Percentiles rank a stretch among this genome's conserved stretches.
These are phyloP conservation scores for Globisporangium recalcitrans DNA, from an alignment of 352 stramenopile species.

Conservation along the genomic window DNA sequence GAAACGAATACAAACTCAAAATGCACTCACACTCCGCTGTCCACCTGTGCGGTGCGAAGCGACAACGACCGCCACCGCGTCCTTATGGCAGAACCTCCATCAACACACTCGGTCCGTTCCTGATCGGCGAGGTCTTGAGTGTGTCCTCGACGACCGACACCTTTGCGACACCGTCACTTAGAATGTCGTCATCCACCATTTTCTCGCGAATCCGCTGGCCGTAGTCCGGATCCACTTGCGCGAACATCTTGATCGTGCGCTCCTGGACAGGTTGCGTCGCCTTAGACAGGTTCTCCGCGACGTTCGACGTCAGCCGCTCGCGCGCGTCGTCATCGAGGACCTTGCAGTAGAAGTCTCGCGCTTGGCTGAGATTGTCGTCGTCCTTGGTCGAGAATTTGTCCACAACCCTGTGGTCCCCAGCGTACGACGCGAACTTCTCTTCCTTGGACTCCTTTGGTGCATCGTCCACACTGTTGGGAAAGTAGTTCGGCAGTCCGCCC, in stretches of 20 bases:
- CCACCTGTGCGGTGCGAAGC: too few species aligned
- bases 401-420: constrained; percentile 30
- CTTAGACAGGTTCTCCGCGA: constrained; percentile 75
- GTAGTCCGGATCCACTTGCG: constrained; percentile 81
- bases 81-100: background rate
- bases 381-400: constrained; percentile 74
- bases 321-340: constrained; percentile 58
- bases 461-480: constrained; percentile 80
- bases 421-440: constrained; percentile 26
- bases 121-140: background rate
- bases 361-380: constrained; percentile 89
- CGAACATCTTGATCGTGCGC: constrained; percentile 85
- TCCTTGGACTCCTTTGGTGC: constrained; percentile 27
- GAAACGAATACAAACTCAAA: too few species aligned
- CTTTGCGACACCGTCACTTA: background rate
- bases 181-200: constrained; percentile 21
- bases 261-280: constrained; percentile 76
- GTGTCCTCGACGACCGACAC: background rate
- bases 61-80: too few species aligned
- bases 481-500: constrained; percentile 73
- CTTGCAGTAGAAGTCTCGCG: constrained; percentile 73
- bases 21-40: too few species aligned
- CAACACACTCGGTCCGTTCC: background rate
- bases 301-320: constrained; percentile 83
- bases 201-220: constrained; percentile 75